phyloP scores from a whole-genome alignment of 768 basidiomycete species.

The Calocera viscosa region DNA sequence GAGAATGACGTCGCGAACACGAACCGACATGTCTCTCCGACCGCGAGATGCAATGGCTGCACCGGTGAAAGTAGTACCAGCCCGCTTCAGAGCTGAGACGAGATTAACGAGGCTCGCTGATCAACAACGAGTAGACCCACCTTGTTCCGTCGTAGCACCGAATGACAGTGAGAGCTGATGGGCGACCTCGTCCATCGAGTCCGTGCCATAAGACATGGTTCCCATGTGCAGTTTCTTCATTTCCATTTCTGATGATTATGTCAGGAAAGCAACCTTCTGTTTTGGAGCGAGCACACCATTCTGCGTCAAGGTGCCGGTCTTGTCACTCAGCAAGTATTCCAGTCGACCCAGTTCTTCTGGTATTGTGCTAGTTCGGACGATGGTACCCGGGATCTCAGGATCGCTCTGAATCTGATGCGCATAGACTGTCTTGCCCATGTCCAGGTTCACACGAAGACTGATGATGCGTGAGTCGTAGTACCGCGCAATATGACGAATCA shows the following conservation, averaged over 20 bases:
- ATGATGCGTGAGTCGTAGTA: not conserved
- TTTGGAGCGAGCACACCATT: constrained; percentile 50
- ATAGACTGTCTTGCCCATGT: constrained; percentile 99
- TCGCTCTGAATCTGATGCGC: constrained; percentile 92
- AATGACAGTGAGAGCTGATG: constrained; percentile 84
- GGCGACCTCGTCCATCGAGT: constrained; percentile 98
- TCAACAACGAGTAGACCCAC: constrained; percentile 26
- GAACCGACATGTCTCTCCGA: constrained; percentile 84
- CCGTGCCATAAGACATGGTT: constrained; percentile 90
- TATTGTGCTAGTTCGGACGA: constrained; percentile 92
- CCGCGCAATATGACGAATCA: not conserved
- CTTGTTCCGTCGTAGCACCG: constrained; percentile 47
- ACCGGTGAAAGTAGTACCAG: constrained; percentile 56
- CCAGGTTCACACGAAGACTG: constrained; percentile 95
- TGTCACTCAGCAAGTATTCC: constrained; percentile 91
- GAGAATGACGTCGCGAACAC: constrained; percentile 82
- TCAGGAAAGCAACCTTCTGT: not conserved
- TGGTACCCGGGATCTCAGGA: constrained; percentile 81
- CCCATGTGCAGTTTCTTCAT: constrained; percentile 99
- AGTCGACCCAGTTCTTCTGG: constrained; percentile 94
- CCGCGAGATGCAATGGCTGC: constrained; percentile 75
- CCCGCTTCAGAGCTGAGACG: constrained; percentile 18
- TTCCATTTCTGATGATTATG: constrained; percentile 73
- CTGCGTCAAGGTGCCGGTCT: constrained; percentile 94
- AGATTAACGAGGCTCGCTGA: not conserved